Evolutionary conservation across 108 stramenopile species (phyloP).

Genomic region (Cyclotella cryptica): DNA sequence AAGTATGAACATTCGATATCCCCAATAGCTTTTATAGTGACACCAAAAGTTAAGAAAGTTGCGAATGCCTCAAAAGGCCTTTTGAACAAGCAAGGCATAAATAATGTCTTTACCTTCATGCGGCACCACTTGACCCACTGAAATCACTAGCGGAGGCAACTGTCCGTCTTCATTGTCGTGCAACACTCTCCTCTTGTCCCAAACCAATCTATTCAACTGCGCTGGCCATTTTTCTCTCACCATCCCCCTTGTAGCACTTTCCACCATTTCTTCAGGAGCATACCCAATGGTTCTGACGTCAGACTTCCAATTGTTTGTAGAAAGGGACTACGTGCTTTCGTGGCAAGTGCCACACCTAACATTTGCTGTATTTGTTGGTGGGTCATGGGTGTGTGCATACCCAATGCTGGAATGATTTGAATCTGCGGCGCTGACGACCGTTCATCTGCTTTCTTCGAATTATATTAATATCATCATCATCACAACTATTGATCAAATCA

Average conservation of each 20-base stretch:
- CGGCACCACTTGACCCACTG: slow-evolving; percentile 80
- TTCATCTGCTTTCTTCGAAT: neutral
- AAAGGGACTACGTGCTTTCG: slow-evolving; percentile 58
- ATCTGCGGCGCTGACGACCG: slow-evolving; percentile 39
- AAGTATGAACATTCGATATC: no score
- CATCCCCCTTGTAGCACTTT: slow-evolving; percentile 70
- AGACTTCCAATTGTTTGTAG: slow-evolving; percentile 95
- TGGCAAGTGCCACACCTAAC: slow-evolving; percentile 77
- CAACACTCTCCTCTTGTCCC: slow-evolving; percentile 70
- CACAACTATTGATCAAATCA: slow-evolving; percentile 51
- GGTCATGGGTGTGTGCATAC: slow-evolving; percentile 95
- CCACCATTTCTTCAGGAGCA: slow-evolving; percentile 84
- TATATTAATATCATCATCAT: neutral
- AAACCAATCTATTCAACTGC: slow-evolving; percentile 92
- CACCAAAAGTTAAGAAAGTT: slow-evolving; percentile 43
- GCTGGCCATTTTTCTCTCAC: slow-evolving; percentile 88
- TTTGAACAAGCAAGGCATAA: neutral
- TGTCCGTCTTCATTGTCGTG: slow-evolving; percentile 32
- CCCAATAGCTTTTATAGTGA: neutral
- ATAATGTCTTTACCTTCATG: slow-evolving; percentile 19
- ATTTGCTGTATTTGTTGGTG: slow-evolving; percentile 77
- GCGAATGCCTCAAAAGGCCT: slow-evolving; percentile 19
- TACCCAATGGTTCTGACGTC: slow-evolving; percentile 95
- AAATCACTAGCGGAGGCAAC: slow-evolving; percentile 73
- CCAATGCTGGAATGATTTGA: slow-evolving; percentile 91